phyloP scores from a whole-genome alignment of 495 filamentous ascomycete species.

The Filosporella fistucella region DNA sequence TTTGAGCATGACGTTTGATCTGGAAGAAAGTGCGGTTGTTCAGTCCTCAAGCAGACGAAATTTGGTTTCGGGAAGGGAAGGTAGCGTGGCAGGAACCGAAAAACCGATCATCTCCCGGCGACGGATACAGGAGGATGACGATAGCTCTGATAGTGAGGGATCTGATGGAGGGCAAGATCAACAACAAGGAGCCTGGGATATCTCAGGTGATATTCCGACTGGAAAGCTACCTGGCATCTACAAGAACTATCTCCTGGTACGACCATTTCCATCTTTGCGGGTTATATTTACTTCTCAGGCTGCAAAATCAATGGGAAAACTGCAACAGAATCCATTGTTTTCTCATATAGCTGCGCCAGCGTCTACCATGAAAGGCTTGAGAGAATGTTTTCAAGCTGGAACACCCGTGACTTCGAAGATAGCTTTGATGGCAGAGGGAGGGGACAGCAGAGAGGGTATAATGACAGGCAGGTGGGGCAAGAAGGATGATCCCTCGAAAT shows the following conservation, averaged over 20 bases:
- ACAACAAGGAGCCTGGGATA: not conserved
- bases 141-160: not conserved
- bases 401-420: slow-evolving; percentile 6
- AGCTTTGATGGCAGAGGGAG: not conserved
- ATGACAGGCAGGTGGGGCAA: not conserved
- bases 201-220: not conserved
- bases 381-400: not conserved
- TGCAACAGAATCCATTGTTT: not conserved
- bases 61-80: too few relatives aligned
- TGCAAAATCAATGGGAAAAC: not conserved
- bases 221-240: slow-evolving; percentile 1
- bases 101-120: not conserved
- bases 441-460: not conserved
- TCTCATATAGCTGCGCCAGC: not conserved
- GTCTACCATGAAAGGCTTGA: not conserved
- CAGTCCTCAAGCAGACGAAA: not conserved
- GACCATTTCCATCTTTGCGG: not conserved
- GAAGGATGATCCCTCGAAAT: not conserved
- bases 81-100: not conserved
- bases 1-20: slow-evolving; percentile 2
- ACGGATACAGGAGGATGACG: not conserved
- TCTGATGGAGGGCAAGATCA: not conserved
- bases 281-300: not conserved
- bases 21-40: slow-evolving; percentile 2
- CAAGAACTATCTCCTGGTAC: slow-evolving; percentile 5